Evolutionary conservation across 176 grass and related monocot genomes (phyloP), one percentile per base, ranked within the genome.

Genomic region (Carex cristatella): DNA sequence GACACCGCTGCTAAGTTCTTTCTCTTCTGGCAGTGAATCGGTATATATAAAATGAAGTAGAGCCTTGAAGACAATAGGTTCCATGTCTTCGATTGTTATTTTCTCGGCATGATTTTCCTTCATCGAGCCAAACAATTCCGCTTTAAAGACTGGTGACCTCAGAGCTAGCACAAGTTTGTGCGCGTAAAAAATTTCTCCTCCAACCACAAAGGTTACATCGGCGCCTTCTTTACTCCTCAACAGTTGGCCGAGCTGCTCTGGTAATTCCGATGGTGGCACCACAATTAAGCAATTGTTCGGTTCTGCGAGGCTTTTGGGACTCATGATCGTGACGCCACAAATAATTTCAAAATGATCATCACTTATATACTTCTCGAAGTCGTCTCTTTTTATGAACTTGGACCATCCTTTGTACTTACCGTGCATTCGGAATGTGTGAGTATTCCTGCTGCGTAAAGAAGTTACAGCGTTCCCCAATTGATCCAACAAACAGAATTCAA

Each of bases 21-120:
- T 75, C 44, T 66, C 33, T 16, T 85, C 81, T 28, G 82, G 82
- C 33, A 88, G 49, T 4, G 81, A 81, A 55, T 90, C 89, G 1
- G 73, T 87, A 79, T 88, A 91, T 58, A 91, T 88, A 64, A 91
- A 91, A 85, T 85, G 77, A 11, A 91, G 82, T 33, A 88, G 15
- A 16, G 55, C 65, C 60, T 91, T 70, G 57, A 91, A 91, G 18
- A 76, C 33, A 3, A 28, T 6, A 0, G 80, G 59, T 65, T 84
- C 86, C 57, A 82, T 67, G 66, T 88, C 86, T 11, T 79, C 4
- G 35, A 87, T 74, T 54, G 14, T 55, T 53, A 83, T 66, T 13
- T 7, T 83, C 38, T 66, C 13, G 4, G 80, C 80, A 67, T 49
- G 80, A 68, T 83, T 51, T 83, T 83, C 80, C 63, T 54, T 83